Base-by-base conservation (phyloP, 495 filamentous ascomycete genomes). In the Penicillium psychrofluorescens region DNA sequence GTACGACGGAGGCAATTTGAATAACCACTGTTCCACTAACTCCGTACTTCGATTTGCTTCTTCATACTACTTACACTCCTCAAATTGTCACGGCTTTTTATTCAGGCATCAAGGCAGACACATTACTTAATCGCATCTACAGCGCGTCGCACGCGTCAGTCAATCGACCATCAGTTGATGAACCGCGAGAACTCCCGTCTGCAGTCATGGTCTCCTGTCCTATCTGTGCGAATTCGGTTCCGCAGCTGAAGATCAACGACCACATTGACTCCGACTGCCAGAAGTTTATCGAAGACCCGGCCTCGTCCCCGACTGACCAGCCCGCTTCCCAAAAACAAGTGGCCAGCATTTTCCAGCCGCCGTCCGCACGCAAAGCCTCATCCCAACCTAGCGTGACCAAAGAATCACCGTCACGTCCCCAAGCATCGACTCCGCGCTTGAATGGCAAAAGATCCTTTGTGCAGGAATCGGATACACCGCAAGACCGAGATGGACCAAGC, bases 181-280 rank as follows among this genome's bases (percentile, higher is more conserved):
- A 22, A n/a, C 37, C 13, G 15, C 36, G 22, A 41, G 28, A 8
- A 7, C 30, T 6, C 29, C 4, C 22, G 4, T 22, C 22, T 4
- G 4, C 22, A 22, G 22, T 22, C 22, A 88, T 86, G 81, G 90
- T 98, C 29, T 75, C 76, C 44, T 98, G 92, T 58, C 92, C 92
- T 6, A 86, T 90, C 44, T 98, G 92, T 66, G 70, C 76, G 39
- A 85, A 88, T 48, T 68, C 74, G 34, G 90, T 97, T 49, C 77
- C 81, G 40, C 69, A 84, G 41, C 52, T 68, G 42, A 78, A 85
- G 45, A 98, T 98, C 68, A 98, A 98, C 62, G 72, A 76, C 39
- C 92, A 98, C 59, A 80, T 98, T 51, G 92, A 98, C 62, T 89
- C 86, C 11, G 77, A 78, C 53, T 97, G 92, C 64, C 63, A 80